These are phyloP conservation scores for Sporothrix pallida DNA, from an alignment of 2,329 filamentous ascomycete species.

Conservation along the genomic window DNA sequence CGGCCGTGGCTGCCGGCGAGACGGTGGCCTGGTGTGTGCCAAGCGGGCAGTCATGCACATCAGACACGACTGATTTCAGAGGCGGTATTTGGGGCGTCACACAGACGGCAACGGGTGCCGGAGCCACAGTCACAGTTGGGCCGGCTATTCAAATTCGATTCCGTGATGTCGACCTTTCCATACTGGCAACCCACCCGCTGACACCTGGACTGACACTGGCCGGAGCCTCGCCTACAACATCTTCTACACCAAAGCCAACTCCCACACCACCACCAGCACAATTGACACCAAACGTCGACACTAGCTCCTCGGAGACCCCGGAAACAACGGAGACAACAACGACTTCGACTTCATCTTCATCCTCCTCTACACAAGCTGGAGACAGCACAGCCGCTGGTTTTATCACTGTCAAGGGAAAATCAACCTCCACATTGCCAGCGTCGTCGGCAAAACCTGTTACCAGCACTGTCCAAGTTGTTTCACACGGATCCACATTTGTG, in stretches of 20 bases:
- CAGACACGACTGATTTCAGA: constrained; percentile 49
- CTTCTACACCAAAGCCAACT: background rate
- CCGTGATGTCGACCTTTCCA: constrained; percentile 45
- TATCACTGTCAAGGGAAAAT: background rate
- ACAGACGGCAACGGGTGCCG: constrained; percentile 36
- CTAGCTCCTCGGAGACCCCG: background rate
- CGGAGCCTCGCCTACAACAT: constrained; percentile 18
- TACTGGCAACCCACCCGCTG: constrained; percentile 48
- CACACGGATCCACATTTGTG: background rate
- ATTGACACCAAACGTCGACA: background rate
- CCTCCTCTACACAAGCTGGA: background rate
- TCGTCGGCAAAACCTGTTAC: background rate
- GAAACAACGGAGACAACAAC: background rate
- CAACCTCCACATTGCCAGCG: background rate
- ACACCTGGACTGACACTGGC: constrained; percentile 43
- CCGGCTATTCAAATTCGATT: constrained; percentile 50
- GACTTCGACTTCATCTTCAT: background rate
- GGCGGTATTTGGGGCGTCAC: constrained; percentile 49
- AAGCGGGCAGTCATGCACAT: constrained; percentile 49
- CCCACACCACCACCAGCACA: constrained; percentile 4
- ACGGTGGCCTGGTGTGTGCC: constrained; percentile 41
- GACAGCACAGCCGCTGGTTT: background rate
- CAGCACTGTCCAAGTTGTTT: constrained; percentile 14
- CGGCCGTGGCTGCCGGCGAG: constrained; percentile 36
- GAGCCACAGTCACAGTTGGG: constrained; percentile 43